These are phyloP conservation scores for Ophiostoma quercus DNA, from an alignment of 2,329 filamentous ascomycete genomes.

Conservation along the genomic window DNA sequence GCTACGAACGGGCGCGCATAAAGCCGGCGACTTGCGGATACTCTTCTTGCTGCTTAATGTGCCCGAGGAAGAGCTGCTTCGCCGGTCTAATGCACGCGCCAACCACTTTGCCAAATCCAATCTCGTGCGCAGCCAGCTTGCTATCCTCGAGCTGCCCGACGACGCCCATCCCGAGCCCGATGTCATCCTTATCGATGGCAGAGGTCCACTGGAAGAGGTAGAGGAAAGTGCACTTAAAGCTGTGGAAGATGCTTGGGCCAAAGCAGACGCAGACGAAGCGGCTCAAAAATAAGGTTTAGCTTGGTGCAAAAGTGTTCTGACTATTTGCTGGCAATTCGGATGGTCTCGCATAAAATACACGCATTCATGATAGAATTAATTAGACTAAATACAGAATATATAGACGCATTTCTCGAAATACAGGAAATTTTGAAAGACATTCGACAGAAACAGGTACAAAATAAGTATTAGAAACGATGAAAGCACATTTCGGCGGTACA, in stretches of 20 bases:
- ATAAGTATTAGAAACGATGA: not conserved
- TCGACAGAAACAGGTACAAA: not conserved
- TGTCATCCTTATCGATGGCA: slow-evolving; percentile 20
- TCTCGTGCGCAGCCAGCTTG: slow-evolving; percentile 69
- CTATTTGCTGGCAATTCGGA: not conserved
- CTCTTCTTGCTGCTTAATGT: slow-evolving; percentile 70
- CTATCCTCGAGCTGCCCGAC: slow-evolving; percentile 59
- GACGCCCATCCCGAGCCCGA: slow-evolving; percentile 31
- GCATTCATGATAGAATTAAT: not conserved
- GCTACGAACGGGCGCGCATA: slow-evolving; percentile 54
- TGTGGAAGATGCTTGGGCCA: slow-evolving; percentile 18
- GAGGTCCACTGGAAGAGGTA: slow-evolving; percentile 17
- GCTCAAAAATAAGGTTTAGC: not conserved
- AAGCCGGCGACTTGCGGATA: slow-evolving; percentile 51
- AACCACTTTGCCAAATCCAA: slow-evolving; percentile 70
- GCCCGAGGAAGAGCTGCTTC: slow-evolving; percentile 55
- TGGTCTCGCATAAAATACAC: not conserved
- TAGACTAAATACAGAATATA: not conserved
- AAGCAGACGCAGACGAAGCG: not conserved
- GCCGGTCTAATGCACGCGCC: slow-evolving; percentile 57
- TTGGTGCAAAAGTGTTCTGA: not conserved
- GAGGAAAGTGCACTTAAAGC: slow-evolving; percentile 20
- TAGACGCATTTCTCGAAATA: not conserved
- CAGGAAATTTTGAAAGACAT: not conserved
- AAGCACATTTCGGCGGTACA: not conserved